These are phyloP conservation scores for Mycena alexandri DNA, from an alignment of 768 basidiomycete species.

Conservation along the genomic window DNA sequence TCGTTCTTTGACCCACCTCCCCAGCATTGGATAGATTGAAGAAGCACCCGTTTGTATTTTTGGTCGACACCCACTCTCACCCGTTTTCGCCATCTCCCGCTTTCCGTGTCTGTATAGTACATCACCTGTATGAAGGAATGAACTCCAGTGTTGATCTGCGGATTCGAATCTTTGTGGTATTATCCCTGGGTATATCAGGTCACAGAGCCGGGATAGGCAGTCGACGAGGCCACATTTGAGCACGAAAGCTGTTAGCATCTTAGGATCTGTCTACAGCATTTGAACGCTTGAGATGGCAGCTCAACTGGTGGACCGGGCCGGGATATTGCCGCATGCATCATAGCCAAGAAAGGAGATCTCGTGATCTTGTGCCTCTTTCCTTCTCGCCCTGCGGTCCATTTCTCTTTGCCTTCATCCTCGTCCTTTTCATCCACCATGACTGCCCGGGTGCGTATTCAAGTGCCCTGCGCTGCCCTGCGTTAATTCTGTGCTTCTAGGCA, in stretches of 20 bases:
- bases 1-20: constrained; percentile 60
- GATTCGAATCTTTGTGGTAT: neutral
- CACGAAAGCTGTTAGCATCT: constrained; percentile 17
- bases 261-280: constrained; percentile 13
- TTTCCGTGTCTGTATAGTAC: constrained; percentile 20
- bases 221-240: neutral
- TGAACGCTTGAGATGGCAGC: neutral
- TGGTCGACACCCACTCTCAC: neutral
- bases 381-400: constrained; percentile 18
- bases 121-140: constrained; percentile 19
- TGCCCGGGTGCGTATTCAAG: constrained; percentile 19
- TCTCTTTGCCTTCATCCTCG: constrained; percentile 32
- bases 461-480: neutral
- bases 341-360: constrained; percentile 6
- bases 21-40: constrained; percentile 24
- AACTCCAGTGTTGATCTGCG: neutral
- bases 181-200: no score
- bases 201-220: no score
- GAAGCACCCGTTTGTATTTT: constrained; percentile 20
- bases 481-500: neutral
- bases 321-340: neutral
- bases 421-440: constrained; percentile 26
- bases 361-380: constrained; percentile 18
- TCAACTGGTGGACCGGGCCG: neutral
- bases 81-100: constrained; percentile 2